Conservation (phyloP, 176 grass and related monocot species). For the Eleusine indica region DNA sequence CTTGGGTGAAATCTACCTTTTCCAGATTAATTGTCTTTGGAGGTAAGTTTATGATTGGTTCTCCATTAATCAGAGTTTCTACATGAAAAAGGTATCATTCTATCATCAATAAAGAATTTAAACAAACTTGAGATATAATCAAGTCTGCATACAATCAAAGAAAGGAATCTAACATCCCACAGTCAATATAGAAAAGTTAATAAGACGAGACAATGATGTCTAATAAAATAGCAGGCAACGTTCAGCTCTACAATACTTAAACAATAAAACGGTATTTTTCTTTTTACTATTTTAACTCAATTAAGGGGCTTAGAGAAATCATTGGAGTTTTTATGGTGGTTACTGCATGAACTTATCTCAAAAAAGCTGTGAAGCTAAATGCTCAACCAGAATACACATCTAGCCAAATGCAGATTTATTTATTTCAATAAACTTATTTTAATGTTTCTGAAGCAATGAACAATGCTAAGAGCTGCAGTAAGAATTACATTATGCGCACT, state of each 20-base stretch:
- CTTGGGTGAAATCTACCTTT: constrained; percentile 81
- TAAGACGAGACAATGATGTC: background rate
- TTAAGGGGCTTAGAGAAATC: background rate
- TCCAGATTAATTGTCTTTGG: constrained; percentile 79
- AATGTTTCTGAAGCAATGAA: constrained; percentile 22
- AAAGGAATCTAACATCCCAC: constrained; percentile 16
- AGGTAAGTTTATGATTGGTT: constrained; percentile 93
- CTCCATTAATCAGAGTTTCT: constrained; percentile 86
- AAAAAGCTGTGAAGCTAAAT: background rate
- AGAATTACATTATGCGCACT: constrained; percentile 22
- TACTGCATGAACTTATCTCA: background rate
- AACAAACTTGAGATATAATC: constrained; percentile 19
- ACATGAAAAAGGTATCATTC: constrained; percentile 35
- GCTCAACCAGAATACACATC: background rate
- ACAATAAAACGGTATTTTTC: constrained; percentile 24
- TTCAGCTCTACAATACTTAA: constrained; percentile 2
- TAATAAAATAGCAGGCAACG: constrained; percentile 29
- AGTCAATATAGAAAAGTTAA: constrained; percentile 20
- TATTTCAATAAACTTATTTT: constrained; percentile 14
- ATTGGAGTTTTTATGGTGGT: constrained; percentile 11
- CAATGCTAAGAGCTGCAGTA: background rate
- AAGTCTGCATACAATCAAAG: background rate
- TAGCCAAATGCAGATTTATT: constrained; percentile 21
- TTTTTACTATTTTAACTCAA: constrained; percentile 1
- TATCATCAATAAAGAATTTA: constrained; percentile 34